Base-by-base conservation (phyloP, 345 rosid species). In the Nephelium lappaceum region DNA sequence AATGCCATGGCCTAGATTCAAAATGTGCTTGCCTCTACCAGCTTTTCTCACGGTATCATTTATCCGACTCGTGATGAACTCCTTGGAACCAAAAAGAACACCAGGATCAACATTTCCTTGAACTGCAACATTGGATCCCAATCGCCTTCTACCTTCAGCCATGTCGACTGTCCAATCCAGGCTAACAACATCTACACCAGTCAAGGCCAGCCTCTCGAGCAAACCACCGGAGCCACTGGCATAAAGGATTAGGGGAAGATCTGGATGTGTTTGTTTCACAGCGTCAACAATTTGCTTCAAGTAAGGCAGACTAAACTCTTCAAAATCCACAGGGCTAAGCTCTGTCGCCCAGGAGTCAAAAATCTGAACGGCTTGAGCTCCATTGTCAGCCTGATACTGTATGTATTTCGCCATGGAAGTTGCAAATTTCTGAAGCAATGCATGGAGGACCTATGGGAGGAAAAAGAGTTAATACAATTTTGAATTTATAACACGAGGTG, bases 271-370 rank as follows among this genome's bases (percentile, higher is more conserved):
- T 78, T 89, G 89, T 77, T 89, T 96, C 81, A 94, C 97, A 7
- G 95, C 81, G 79, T 90, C 88, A 71, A 96, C 97, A 3, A 96
- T 96, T 79, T 94, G 88, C 85, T 91, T 94, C 81, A 94, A 80
- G 85, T 94, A 96, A 69, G 97, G 98, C 72, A 93, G 89, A 72
- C 98, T 96, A 82, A 94, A 94, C 85, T 86, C 90, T 76, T 96
- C 98, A 76, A 94, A 94, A 83, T 94, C 99, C 36, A 91, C 93
- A 5, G 98, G 99, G 75, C 99, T 94, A 51, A 96, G 97, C 84
- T 94, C 98, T 0, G 98, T 94, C 55, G 98, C 98, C 99, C 99
- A 94, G 39, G 99, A 96, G 74, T 94, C 99, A 58, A 94, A 96
- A 67, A 96, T 93, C 68, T 96, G 98, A 57, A 96, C 99, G n/a